Percentiles rank a stretch among this genome's conserved stretches.
Conservation (phyloP, 1,284 basidiomycete genomes). For the Pseudozyma sp. region DNA sequence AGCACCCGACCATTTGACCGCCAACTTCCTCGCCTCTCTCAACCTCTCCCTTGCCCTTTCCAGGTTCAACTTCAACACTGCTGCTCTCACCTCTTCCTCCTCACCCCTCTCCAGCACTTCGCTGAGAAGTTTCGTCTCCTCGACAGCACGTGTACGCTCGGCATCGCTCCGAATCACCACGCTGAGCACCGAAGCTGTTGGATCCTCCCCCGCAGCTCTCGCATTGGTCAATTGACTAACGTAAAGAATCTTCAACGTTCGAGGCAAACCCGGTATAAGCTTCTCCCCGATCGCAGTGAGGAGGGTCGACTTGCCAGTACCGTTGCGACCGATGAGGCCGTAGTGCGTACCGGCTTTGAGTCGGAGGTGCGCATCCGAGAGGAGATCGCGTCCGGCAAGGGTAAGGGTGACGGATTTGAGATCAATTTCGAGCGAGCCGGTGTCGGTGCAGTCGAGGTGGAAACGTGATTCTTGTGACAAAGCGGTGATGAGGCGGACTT, state of each 20-base stretch:
- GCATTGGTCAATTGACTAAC: constrained; percentile 72
- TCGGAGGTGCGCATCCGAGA: constrained; percentile 73
- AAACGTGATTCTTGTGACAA: constrained; percentile 72
- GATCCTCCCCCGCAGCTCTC: constrained; percentile 22
- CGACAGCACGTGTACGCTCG: constrained; percentile 56
- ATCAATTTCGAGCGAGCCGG: constrained; percentile 71
- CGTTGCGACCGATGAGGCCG: constrained; percentile 74
- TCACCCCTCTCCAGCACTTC: constrained; percentile 64
- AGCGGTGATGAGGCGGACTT: constrained; percentile 55
- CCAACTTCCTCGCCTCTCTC: constrained; percentile 73
- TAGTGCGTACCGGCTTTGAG: constrained; percentile 74
- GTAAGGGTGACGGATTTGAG: constrained; percentile 72
- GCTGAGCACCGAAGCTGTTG: constrained; percentile 57
- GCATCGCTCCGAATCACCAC: constrained; percentile 70
- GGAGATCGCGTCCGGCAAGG: constrained; percentile 73
- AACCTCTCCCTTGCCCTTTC: constrained; percentile 70
- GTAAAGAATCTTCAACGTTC: constrained; percentile 73
- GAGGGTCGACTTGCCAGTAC: constrained; percentile 73
- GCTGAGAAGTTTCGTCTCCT: constrained; percentile 63
- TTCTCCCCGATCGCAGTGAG: constrained; percentile 71
- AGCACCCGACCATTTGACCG: constrained; percentile 75
- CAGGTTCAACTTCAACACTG: constrained; percentile 58
- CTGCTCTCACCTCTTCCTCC: constrained; percentile 48
- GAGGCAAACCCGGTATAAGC: constrained; percentile 73
- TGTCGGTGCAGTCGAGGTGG: constrained; percentile 71